Conservation (phyloP, 2,329 filamentous ascomycete species). For the Hypomyces perniciosus region DNA sequence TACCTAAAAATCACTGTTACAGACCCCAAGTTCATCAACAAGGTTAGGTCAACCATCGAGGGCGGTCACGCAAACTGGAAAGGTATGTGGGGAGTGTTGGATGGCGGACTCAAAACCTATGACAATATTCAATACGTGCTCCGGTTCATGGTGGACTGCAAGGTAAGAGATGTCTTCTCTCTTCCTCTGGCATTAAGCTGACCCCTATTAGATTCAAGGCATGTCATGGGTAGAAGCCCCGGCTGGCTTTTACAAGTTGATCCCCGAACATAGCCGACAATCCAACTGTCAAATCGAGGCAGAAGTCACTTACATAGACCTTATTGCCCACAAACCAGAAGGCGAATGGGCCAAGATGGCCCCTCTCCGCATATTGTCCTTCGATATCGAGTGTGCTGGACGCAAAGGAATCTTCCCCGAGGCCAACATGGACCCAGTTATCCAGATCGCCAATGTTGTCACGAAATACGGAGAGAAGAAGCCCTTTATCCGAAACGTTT, state of each 20-base stretch:
- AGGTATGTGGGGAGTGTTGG: slow-evolving; percentile 70
- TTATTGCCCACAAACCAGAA: slow-evolving; percentile 81
- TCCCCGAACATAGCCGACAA: slow-evolving; percentile 61
- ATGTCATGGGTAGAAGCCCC: slow-evolving; percentile 97
- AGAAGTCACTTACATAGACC: slow-evolving; percentile 70
- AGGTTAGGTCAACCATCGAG: slow-evolving; percentile 70
- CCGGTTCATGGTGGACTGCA: slow-evolving; percentile 96
- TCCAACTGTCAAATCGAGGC: slow-evolving; percentile 98
- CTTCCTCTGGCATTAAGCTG: slow-evolving; percentile 9
- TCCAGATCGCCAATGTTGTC: slow-evolving; percentile 96
- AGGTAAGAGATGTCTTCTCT: slow-evolving; percentile 44
- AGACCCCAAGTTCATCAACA: slow-evolving; percentile 78
- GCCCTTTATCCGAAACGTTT: slow-evolving; percentile 93
- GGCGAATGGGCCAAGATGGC: slow-evolving; percentile 99
- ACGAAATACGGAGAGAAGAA: slow-evolving; percentile 93
- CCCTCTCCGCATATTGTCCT: slow-evolving; percentile 83
- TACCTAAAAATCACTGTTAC: slow-evolving; percentile 92
- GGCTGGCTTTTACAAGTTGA: slow-evolving; percentile 63
- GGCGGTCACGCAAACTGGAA: slow-evolving; percentile 79
- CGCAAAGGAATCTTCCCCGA: slow-evolving; percentile 97
- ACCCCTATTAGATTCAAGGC: slow-evolving; percentile 60
- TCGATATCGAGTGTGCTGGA: slow-evolving; percentile 97
- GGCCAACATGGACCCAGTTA: slow-evolving; percentile 84
- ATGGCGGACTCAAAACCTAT: slow-evolving; percentile 76
- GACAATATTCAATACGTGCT: slow-evolving; percentile 94